These are phyloP conservation scores for Pestalotiopsis sp. DNA, from an alignment of 2,329 filamentous ascomycete species.

Conservation along the genomic window DNA sequence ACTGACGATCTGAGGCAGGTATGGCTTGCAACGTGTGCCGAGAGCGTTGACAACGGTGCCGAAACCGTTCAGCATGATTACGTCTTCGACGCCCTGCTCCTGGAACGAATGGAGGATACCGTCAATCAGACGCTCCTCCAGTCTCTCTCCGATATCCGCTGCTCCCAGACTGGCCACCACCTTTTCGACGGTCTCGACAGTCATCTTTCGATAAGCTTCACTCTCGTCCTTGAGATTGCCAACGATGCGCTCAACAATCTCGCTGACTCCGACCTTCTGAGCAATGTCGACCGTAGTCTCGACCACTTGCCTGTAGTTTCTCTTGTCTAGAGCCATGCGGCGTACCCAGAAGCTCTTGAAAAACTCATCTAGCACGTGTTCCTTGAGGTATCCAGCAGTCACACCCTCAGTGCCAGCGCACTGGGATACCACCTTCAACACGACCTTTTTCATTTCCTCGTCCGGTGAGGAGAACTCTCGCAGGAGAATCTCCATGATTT, in stretches of 20 bases:
- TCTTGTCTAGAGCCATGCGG: constrained; percentile 94
- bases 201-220: constrained; percentile 98
- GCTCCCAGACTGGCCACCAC: constrained; percentile 90
- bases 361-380: constrained; percentile 92
- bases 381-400: constrained; percentile 91
- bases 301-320: constrained; percentile 96
- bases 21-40: constrained; percentile 91
- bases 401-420: constrained; percentile 94
- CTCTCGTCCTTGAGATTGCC: constrained; percentile 97
- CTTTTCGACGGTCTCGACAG: constrained; percentile 96
- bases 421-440: constrained; percentile 95
- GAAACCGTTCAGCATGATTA: constrained; percentile 96
- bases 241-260: constrained; percentile 92
- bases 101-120: constrained; percentile 97
- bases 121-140: constrained; percentile 93
- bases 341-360: constrained; percentile 99
- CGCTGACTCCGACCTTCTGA: constrained; percentile 95
- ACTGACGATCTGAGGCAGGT: constrained; percentile 93
- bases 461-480: constrained; percentile 96
- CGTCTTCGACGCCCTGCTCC: constrained; percentile 94
- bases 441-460: constrained; percentile 99
- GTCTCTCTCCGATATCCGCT: constrained; percentile 87
- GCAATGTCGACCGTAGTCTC: constrained; percentile 97
- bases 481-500: constrained; percentile 98
- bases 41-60: constrained; percentile 96